These are phyloP conservation scores for Daldinia childiae DNA, from an alignment of 495 filamentous ascomycete genomes.

Conservation along the genomic window DNA sequence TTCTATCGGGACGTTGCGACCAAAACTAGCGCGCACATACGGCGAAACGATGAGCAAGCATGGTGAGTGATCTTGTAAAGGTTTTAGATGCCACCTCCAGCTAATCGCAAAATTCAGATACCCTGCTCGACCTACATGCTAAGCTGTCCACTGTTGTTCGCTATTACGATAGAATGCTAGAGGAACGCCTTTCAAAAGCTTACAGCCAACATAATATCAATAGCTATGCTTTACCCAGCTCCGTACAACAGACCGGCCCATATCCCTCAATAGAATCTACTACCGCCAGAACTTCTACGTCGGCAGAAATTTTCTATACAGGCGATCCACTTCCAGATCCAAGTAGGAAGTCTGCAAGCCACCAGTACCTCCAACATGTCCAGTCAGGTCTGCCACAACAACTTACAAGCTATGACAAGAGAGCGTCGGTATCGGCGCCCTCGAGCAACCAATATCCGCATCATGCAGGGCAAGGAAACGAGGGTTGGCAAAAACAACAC, in stretches of 20 bases:
- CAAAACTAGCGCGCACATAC: constrained; percentile 94
- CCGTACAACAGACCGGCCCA: constrained; percentile 66
- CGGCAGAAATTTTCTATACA: constrained; percentile 84
- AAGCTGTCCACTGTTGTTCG: constrained; percentile 96
- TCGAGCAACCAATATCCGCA: constrained; percentile 58
- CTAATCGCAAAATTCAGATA: constrained; percentile 63
- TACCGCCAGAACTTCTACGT: constrained; percentile 54
- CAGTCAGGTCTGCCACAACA: constrained; percentile 51
- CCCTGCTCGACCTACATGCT: constrained; percentile 90
- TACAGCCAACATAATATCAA: constrained; percentile 81
- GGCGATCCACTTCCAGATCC: constrained; percentile 69
- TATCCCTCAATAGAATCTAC: constrained; percentile 71
- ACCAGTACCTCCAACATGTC: constrained; percentile 49
- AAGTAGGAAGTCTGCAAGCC: constrained; percentile 49
- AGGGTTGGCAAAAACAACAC: constrained; percentile 54
- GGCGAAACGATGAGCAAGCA: constrained; percentile 99
- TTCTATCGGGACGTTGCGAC: constrained; percentile 88
- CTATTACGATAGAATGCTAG: constrained; percentile 99
- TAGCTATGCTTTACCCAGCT: constrained; percentile 60
- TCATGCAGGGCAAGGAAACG: constrained; percentile 55
- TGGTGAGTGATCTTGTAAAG: constrained; percentile 62
- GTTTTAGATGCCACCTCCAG: constrained; percentile 33
- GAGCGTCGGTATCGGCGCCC: constrained; percentile 49
- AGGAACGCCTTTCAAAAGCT: constrained; percentile 90
- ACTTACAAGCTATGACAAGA: constrained; percentile 52